Evolutionary conservation across 2,329 filamentous ascomycete genomes (phyloP), one percentile per base, ranked within the genome.

Genomic region (Sarocladium kiliense): DNA sequence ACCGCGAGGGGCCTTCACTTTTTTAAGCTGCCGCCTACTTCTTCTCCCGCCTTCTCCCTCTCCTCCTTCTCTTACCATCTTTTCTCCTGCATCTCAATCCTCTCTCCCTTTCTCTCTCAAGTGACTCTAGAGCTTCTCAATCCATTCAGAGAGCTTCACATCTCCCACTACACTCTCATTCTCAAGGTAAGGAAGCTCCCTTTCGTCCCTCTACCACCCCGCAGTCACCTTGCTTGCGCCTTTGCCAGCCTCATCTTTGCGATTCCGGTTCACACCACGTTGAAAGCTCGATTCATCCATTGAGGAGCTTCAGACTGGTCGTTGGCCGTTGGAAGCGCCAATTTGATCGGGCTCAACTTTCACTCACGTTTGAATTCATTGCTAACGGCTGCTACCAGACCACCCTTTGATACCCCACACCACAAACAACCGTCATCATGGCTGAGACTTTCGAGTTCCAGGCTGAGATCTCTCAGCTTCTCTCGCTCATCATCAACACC

Each of bases 401-500:
- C 60, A 39, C 36, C 61, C 60, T 68, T 68, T 68, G 66, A 72
- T 72, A 73, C 65, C 72, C 50, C 50, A 53, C 50, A 39, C 27
- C 45, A 12, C 26, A 50, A 21, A 53, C 34, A 39, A 53, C 50
- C 75, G 70, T 71, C 77, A 89, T 74, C 74, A 96, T 96, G 90
- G 78, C 91, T 77, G 92, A 97, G 83, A 97, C 92, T 66, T 99
- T 99, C 81, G 93, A 97, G 88, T 99, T 97, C 84, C 94, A 99
- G 88, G 94, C 94, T 88, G 94, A 99, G 89, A 99, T 99, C 75
- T 97, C 93, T 89, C 94, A 99, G 90, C 90, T 99, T 65, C 89
- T 99, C 74, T 91, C 88, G 66, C 89, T 99, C 75, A 99, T 99
- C 80, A 99, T 99, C 86, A 99, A 99, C 89, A 97, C 94, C 65